Conservation (phyloP, 352 stramenopile genomes). For the Nothophytophthora sp. region DNA sequence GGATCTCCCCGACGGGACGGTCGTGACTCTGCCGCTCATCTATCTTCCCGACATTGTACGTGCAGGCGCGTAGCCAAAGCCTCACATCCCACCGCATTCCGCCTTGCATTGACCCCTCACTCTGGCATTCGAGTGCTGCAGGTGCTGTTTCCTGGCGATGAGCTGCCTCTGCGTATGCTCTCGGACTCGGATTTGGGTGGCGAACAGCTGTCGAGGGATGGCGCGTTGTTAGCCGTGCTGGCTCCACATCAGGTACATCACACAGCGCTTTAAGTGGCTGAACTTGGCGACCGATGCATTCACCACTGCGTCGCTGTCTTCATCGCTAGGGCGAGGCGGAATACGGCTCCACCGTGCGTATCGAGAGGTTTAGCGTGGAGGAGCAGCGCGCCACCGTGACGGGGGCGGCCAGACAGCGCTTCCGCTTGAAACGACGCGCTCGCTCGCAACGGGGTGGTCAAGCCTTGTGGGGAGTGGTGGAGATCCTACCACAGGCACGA, state of each 20-base stretch:
- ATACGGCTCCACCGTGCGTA: conserved; percentile 70
- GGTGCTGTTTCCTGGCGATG: conserved; percentile 84
- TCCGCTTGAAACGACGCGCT: conserved; percentile 42
- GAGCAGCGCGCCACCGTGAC: conserved; percentile 49
- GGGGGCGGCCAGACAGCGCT: conserved; percentile 66
- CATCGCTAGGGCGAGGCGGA: conserved; percentile 27
- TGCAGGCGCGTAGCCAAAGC: too few relatives aligned
- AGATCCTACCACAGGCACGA: conserved; percentile 61
- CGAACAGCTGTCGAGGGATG: conserved; percentile 42
- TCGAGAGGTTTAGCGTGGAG: conserved; percentile 62
- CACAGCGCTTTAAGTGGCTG: too few relatives aligned
- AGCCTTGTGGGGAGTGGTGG: conserved; percentile 38
- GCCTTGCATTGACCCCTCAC: too few relatives aligned
- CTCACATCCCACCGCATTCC: too few relatives aligned
- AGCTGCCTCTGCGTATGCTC: conserved; percentile 75
- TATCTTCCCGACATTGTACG: conserved; percentile 76
- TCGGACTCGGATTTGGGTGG: conserved; percentile 50
- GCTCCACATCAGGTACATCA: conserved; percentile 43
- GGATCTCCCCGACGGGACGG: conserved; percentile 46
- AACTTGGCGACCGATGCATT: not conserved
- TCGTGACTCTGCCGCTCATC: conserved; percentile 69
- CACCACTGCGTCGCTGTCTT: not conserved
- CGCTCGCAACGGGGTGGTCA: conserved; percentile 7
- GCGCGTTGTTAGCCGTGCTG: conserved; percentile 57
- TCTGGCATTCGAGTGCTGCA: conserved; percentile 17